A percentile compares a stretch with the other conserved stretches of the same genome.
These are phyloP conservation scores for Cladosporium sp. DNA, from an alignment of 2,329 filamentous ascomycete species.

Conservation along the genomic window DNA sequence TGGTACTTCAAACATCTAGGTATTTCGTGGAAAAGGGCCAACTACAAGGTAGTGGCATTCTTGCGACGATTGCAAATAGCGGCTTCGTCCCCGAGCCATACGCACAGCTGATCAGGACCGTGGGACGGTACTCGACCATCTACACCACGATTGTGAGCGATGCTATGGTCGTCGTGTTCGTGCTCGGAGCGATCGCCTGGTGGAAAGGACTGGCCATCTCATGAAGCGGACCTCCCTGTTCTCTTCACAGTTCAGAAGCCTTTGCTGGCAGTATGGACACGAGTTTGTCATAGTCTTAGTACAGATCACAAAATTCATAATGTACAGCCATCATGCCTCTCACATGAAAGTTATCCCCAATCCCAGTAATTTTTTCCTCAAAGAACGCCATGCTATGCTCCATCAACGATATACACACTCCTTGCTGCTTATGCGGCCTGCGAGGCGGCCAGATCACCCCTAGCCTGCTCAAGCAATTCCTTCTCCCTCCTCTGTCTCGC, in stretches of 20 bases:
- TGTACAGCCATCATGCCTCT: constrained; percentile 10
- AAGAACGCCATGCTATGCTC: constrained; percentile 11
- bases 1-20: constrained; percentile 65
- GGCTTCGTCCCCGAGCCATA: constrained; percentile 62
- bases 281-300: not conserved
- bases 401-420: not conserved
- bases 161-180: constrained; percentile 72
- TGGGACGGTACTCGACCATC: constrained; percentile 64
- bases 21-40: constrained; percentile 65
- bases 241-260: not conserved
- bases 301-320: constrained; percentile 3
- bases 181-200: constrained; percentile 58
- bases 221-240: not conserved
- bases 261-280: not conserved
- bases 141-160: constrained; percentile 68
- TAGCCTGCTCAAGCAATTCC: constrained; percentile 54
- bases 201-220: constrained; percentile 32
- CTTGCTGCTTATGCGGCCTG: not conserved
- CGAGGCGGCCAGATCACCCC: constrained; percentile 36
- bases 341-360: constrained; percentile 5
- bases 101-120: constrained; percentile 57
- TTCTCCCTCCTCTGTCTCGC: constrained; percentile 60
- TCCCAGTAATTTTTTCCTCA: constrained; percentile 1
- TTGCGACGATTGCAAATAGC: constrained; percentile 57
- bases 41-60: constrained; percentile 55